These are phyloP conservation scores for Nyctanthes arbortristis DNA, from an alignment of 257 asterid species.

Conservation along the genomic window DNA sequence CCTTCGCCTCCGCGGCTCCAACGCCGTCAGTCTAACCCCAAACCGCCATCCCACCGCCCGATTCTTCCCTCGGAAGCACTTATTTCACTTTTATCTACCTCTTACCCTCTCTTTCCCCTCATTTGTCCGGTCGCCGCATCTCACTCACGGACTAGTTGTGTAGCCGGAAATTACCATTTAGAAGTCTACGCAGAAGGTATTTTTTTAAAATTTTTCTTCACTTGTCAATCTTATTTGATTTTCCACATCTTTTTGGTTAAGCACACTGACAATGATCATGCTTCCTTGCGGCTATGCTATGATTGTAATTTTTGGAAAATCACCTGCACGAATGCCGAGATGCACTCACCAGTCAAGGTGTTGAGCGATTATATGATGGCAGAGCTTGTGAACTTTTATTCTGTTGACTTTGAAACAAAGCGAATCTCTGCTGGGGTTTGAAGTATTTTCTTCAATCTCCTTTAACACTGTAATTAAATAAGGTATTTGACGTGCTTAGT, in stretches of 20 bases:
- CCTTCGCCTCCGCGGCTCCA: conserved; percentile 18
- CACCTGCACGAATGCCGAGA: not conserved
- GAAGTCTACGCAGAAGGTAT: conserved; percentile 19
- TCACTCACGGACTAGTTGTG: conserved; percentile 20
- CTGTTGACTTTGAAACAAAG: conserved; percentile 25
- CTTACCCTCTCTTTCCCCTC: conserved; percentile 12
- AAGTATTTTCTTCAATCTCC: conserved; percentile 1
- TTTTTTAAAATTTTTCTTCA: not conserved
- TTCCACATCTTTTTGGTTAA: not conserved
- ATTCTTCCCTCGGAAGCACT: not conserved
- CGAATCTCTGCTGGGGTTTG: conserved; percentile 23
- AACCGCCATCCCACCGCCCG: conserved; percentile 1
- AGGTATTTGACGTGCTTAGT: conserved; percentile 16
- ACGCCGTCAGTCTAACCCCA: conserved; percentile 13
- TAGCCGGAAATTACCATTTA: conserved; percentile 23
- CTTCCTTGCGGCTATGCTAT: conserved; percentile 1
- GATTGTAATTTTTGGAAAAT: not conserved
- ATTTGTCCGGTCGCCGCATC: conserved; percentile 21
- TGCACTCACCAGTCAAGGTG: conserved; percentile 7
- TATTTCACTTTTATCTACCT: not conserved
- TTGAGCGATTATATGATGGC: not conserved
- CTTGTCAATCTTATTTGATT: not conserved
- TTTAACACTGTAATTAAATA: conserved; percentile 8
- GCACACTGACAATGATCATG: conserved; percentile 28
- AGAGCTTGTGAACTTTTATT: conserved; percentile 11